Evolutionary conservation across 176 grass and related monocot species (phyloP), one percentile per base, ranked within the genome.

Genomic region (Juncus effusus): DNA sequence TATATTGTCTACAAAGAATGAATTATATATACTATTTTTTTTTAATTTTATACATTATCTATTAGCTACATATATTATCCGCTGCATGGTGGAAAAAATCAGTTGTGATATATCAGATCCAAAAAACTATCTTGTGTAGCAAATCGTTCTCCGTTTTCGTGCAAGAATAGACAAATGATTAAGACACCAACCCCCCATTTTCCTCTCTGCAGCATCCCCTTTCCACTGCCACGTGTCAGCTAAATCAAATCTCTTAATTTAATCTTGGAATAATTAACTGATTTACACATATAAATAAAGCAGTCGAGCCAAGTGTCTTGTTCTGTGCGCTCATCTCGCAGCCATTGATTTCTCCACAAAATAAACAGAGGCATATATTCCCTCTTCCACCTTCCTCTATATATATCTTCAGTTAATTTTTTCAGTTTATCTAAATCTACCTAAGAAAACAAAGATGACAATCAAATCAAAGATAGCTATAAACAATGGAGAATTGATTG

Each of bases 381-480:
- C 19, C 19, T 28, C 19, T 1, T 28, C 19, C 19, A 28, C 19
- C n/a, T n/a, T n/a, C n/a, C n/a, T n/a, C n/a, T n/a, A n/a, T n/a
- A n/a, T n/a, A n/a, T n/a, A n/a, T n/a, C n/a, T n/a, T n/a, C n/a
- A n/a, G n/a, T n/a, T n/a, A n/a, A n/a, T n/a, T 6, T 51, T 51
- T 51, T 6, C 47, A 51, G 6, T 51, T 6, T 51, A 51, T 51
- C 47, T 5, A 51, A 6, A 5, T 51, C 6, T 51, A 5, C 6
- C 49, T 52, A 8, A 12, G 7, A 52, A 52, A 52, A 52, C 4
- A 3, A 77, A 80, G 66, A 95, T 95, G 86, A 90, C 86, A 75
- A 79, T 90, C 65, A 80, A 63, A 4, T 74, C 91, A 3, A 45
- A 42, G 56, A 90, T 95, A 64, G 81, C 86, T 61, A 77, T 95